phyloP scores from a whole-genome alignment of 2,329 filamentous ascomycete genomes.

The Penicillium psychrosexuale region DNA sequence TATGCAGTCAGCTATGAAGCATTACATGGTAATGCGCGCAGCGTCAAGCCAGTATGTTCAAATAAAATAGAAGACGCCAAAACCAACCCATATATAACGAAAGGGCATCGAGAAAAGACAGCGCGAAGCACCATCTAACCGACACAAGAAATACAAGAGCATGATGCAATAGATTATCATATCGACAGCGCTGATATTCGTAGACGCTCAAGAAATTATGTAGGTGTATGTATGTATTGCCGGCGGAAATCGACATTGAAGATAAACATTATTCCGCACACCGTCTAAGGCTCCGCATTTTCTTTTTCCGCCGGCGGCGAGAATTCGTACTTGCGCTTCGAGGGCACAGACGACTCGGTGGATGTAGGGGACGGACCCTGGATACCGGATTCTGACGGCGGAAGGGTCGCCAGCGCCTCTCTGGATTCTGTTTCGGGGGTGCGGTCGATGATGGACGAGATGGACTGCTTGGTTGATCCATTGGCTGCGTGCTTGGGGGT shows the following conservation, averaged over 20 bases:
- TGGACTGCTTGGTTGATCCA: slow-evolving; percentile 38
- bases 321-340: slow-evolving; percentile 24
- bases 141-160: neutral
- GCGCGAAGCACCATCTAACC: neutral
- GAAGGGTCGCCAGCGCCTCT: slow-evolving; percentile 21
- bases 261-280: slow-evolving; percentile 17
- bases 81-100: slow-evolving; percentile 8
- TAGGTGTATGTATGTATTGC: slow-evolving; percentile 2
- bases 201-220: slow-evolving; percentile 6
- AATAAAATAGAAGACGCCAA: neutral
- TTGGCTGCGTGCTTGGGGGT: slow-evolving; percentile 20
- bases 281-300: slow-evolving; percentile 23
- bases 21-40: slow-evolving; percentile 6
- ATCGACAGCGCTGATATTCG: neutral
- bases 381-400: slow-evolving; percentile 22
- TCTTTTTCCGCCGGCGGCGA: slow-evolving; percentile 24
- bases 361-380: slow-evolving; percentile 15
- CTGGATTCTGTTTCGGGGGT: slow-evolving; percentile 27
- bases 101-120: slow-evolving; percentile 20
- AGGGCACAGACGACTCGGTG: slow-evolving; percentile 17
- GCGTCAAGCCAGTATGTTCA: neutral
- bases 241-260: slow-evolving; percentile 1
- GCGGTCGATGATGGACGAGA: slow-evolving; percentile 41
- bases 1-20: slow-evolving; percentile 10
- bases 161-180: slow-evolving; percentile 12